phyloP scores from a whole-genome alignment of 257 asterid species.

The Solanum peruvianum region DNA sequence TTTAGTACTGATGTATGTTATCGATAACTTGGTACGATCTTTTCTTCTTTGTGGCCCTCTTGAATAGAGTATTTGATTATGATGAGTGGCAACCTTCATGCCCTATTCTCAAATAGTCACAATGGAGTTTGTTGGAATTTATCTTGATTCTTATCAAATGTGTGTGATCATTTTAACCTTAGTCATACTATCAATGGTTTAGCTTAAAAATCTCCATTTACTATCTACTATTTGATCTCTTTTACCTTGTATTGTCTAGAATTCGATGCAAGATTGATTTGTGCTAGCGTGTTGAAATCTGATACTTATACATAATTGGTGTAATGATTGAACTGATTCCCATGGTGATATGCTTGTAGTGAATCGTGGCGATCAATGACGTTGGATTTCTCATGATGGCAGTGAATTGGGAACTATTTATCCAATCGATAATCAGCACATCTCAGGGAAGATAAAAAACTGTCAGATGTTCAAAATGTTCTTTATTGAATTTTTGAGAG shows the following conservation, averaged over 20 bases:
- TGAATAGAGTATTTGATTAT: constrained; percentile 81
- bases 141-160: constrained; percentile 14
- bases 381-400: too few relatives aligned
- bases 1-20: neutral
- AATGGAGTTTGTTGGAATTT: constrained; percentile 23
- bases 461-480: too few relatives aligned
- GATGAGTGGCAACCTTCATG: constrained; percentile 74
- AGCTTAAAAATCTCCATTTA: constrained; percentile 70
- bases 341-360: too few relatives aligned
- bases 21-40: neutral
- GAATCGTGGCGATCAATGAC: too few relatives aligned
- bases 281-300: too few relatives aligned
- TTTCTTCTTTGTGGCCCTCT: constrained; percentile 38
- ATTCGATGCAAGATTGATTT: too few relatives aligned
- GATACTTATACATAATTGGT: too few relatives aligned
- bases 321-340: too few relatives aligned
- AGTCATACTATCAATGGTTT: constrained; percentile 77
- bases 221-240: constrained; percentile 36
- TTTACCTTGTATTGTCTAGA: neutral
- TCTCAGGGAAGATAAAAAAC: too few relatives aligned
- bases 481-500: too few relatives aligned
- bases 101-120: constrained; percentile 42
- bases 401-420: too few relatives aligned
- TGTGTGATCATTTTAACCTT: constrained; percentile 56
- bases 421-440: too few relatives aligned